Conservation (phyloP, 2,329 filamentous ascomycete genomes). For the Gaeumannomyces tritici region DNA sequence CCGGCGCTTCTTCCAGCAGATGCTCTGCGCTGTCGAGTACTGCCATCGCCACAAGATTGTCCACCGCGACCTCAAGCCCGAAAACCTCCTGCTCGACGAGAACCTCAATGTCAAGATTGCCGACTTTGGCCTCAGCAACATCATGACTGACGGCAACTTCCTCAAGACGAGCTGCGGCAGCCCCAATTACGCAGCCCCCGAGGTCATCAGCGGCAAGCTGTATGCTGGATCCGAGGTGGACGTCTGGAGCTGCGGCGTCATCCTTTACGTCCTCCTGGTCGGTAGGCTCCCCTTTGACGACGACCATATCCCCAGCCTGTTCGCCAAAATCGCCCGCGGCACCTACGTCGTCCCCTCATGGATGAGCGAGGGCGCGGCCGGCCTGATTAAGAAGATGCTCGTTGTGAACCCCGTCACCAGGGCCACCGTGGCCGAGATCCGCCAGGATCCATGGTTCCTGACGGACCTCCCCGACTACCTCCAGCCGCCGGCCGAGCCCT, state of each 20-base stretch:
- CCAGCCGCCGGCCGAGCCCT: constrained; percentile 79
- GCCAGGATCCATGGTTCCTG: constrained; percentile 88
- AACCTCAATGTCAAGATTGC: constrained; percentile 98
- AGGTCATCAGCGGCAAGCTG: constrained; percentile 95
- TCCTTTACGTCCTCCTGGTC: constrained; percentile 73
- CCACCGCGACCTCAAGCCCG: constrained; percentile 92
- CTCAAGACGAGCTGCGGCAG: constrained; percentile 97
- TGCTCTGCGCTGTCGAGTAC: constrained; percentile 97
- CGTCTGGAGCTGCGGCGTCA: constrained; percentile 95
- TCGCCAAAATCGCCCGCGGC: constrained; percentile 94
- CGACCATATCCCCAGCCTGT: constrained; percentile 93
- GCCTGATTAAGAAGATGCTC: constrained; percentile 84
- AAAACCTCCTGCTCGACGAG: constrained; percentile 91
- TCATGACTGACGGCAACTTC: constrained; percentile 99
- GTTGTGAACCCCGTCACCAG: constrained; percentile 91
- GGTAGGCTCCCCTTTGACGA: constrained; percentile 91
- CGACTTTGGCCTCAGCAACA: constrained; percentile 96
- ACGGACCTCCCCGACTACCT: constrained; percentile 82
- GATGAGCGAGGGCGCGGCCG: constrained; percentile 74
- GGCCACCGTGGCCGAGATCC: constrained; percentile 88
- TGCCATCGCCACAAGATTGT: constrained; percentile 99
- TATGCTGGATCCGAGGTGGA: constrained; percentile 97
- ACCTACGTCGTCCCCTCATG: constrained; percentile 89
- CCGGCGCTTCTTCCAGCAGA: constrained; percentile 98
- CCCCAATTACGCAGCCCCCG: constrained; percentile 94